phyloP scores from a whole-genome alignment of 441 rosid genomes.

The Euphorbia schlechtendalii region DNA sequence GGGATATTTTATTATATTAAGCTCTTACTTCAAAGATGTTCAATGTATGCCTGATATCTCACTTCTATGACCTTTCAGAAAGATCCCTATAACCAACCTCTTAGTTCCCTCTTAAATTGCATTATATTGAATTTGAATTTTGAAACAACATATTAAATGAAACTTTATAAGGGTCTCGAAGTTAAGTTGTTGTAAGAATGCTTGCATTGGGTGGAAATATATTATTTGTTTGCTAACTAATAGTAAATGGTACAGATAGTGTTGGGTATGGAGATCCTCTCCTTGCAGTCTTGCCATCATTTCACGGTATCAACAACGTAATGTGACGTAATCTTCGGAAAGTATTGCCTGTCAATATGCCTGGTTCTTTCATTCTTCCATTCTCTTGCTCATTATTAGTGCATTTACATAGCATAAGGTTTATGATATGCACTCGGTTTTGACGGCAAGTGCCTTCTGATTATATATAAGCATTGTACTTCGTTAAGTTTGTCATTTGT shows the following conservation, averaged over 20 bases:
- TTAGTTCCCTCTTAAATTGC: not conserved
- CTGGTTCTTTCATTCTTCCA: not conserved
- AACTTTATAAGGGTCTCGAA: not conserved
- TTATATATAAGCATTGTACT: slow-evolving; percentile 4
- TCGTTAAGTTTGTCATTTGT: slow-evolving; percentile 2
- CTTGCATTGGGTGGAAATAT: not conserved
- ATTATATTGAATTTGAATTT: not conserved
- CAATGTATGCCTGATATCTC: not conserved
- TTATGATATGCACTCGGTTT: slow-evolving; percentile 9
- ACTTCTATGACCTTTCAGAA: not conserved
- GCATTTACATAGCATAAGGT: slow-evolving; percentile 13
- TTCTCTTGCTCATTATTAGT: slow-evolving; percentile 3
- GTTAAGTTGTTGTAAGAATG: not conserved
- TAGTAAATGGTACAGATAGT: slow-evolving; percentile 41
- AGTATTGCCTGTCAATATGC: slow-evolving; percentile 16
- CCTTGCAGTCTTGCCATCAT: slow-evolving; percentile 80
- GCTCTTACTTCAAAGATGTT: not conserved
- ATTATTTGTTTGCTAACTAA: not conserved
- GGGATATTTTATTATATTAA: not conserved
- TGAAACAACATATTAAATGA: too few species aligned
- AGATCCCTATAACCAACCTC: not conserved
- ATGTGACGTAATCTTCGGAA: slow-evolving; percentile 5
- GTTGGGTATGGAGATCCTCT: slow-evolving; percentile 87
- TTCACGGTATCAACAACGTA: slow-evolving; percentile 43
- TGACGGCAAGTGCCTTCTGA: slow-evolving; percentile 8